These are phyloP conservation scores for Paraglomus occultum DNA, from an alignment of 192 early-diverging fungal genomes.

Conservation along the genomic window DNA sequence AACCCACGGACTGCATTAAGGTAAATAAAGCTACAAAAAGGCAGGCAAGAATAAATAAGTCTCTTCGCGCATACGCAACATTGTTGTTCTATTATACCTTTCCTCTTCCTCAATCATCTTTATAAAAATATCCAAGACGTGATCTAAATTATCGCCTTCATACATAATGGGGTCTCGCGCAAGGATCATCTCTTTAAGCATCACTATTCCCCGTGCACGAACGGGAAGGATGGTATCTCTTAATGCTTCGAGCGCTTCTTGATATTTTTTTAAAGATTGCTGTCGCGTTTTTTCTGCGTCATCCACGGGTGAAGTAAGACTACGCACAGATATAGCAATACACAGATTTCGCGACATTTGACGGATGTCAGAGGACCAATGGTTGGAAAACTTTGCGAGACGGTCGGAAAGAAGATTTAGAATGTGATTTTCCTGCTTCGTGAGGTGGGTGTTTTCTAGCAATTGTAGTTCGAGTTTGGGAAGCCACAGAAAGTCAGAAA, in stretches of 20 bases:
- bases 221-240: conserved; percentile 80
- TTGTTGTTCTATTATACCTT: conserved; percentile 44
- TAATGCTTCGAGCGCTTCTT: conserved; percentile 74
- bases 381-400: conserved; percentile 38
- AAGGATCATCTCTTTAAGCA: conserved; percentile 80
- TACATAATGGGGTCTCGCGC: conserved; percentile 58
- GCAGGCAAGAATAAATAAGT: conserved; percentile 7
- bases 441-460: conserved; percentile 48
- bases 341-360: conserved; percentile 47
- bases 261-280: conserved; percentile 58
- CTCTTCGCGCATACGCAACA: neutral
- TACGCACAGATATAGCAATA: conserved; percentile 44
- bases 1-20: conserved; percentile 90
- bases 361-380: conserved; percentile 42
- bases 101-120: conserved; percentile 76
- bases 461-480: neutral
- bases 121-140: conserved; percentile 73
- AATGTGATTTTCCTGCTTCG: conserved; percentile 42
- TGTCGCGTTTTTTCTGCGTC: conserved; percentile 29
- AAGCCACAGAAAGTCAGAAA: neutral
- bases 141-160: conserved; percentile 56
- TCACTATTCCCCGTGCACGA: conserved; percentile 81
- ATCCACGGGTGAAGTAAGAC: neutral
- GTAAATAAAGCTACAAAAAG: conserved; percentile 74
- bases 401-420: conserved; percentile 37